Percentiles rank a stretch among this genome's conserved stretches.
These are phyloP conservation scores for Terana coerulea DNA, from an alignment of 768 basidiomycete genomes.

Conservation along the genomic window DNA sequence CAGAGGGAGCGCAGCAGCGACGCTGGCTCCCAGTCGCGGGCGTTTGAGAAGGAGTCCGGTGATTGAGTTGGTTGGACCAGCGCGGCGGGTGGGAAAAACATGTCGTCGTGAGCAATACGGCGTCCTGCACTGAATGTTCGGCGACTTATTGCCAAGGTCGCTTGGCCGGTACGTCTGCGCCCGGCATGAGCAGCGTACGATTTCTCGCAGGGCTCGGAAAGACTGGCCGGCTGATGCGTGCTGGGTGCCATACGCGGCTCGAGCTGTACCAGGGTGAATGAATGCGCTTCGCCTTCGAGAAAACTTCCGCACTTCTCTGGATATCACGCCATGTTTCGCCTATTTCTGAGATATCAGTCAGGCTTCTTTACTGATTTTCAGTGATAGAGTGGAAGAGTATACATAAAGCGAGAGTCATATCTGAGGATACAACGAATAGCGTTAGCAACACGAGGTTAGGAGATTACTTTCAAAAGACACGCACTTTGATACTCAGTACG, in stretches of 20 bases:
- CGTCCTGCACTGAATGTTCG: background rate
- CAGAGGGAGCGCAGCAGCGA: background rate
- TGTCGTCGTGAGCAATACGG: background rate
- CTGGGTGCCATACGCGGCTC: background rate
- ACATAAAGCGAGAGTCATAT: background rate
- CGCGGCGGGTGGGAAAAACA: background rate
- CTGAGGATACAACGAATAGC: background rate
- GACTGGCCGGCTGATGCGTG: background rate
- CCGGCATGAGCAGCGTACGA: background rate
- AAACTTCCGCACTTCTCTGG: background rate
- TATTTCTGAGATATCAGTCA: background rate
- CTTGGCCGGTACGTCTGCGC: background rate
- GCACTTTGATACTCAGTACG: background rate
- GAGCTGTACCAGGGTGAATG: background rate
- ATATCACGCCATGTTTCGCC: background rate
- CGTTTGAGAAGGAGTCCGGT: background rate
- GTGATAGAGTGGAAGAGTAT: background rate
- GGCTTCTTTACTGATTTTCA: background rate
- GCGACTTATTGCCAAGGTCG: background rate
- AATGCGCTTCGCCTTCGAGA: background rate
- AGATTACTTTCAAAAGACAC: background rate
- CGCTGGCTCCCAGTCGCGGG: background rate
- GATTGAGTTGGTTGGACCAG: background rate
- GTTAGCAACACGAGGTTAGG: background rate
- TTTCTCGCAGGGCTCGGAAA: background rate